phyloP scores from a whole-genome alignment of 176 grass and related monocot genomes.

The Luzula sylvatica region DNA sequence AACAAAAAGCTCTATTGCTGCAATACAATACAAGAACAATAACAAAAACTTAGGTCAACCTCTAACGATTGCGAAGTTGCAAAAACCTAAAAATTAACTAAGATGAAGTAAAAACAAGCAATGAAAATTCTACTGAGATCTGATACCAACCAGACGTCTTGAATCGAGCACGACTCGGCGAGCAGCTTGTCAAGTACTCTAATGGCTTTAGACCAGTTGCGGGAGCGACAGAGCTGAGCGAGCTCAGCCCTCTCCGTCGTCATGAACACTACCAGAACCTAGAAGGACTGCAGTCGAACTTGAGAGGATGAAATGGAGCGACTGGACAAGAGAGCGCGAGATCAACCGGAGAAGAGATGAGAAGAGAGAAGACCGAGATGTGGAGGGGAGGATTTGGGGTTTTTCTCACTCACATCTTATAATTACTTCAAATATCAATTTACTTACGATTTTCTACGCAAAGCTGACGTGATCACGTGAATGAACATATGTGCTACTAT shows the following conservation, averaged over 20 bases:
- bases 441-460: too few relatives aligned
- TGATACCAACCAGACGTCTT: conserved; percentile 71
- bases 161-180: conserved; percentile 55
- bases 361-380: conserved; percentile 8
- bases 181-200: conserved; percentile 70
- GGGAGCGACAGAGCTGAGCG: conserved; percentile 52
- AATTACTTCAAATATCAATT: not conserved
- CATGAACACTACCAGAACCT: conserved; percentile 18
- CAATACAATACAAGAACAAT: not conserved
- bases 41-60: not conserved
- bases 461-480: too few relatives aligned
- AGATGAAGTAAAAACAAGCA: conserved; percentile 7
- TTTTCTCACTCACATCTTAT: not conserved
- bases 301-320: conserved; percentile 17
- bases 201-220: conserved; percentile 99
- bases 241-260: conserved; percentile 63
- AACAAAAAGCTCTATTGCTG: conserved; percentile 98
- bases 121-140: conserved; percentile 2
- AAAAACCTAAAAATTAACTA: conserved; percentile 24
- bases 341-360: not conserved
- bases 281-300: not conserved
- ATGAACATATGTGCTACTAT: too few relatives aligned
- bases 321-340: not conserved
- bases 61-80: not conserved
- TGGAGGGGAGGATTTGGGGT: conserved; percentile 42